phyloP scores from a whole-genome alignment of 352 stramenopile species.

The Pythium aphanidermatum region DNA sequence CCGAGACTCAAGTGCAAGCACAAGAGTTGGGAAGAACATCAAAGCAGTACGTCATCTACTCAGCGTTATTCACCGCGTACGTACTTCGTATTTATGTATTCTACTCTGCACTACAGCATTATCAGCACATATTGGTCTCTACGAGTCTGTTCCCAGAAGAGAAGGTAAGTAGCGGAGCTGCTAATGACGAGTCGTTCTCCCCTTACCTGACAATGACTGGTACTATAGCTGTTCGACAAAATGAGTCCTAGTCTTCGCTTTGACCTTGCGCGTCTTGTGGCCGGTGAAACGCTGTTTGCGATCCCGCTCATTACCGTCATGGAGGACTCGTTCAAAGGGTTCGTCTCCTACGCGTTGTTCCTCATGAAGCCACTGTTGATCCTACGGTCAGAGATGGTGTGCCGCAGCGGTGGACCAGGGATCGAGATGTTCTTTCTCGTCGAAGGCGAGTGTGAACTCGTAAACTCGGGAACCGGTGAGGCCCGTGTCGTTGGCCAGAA shows the following conservation, averaged over 20 bases:
- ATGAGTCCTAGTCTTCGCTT: slow-evolving; percentile 77
- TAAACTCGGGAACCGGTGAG: slow-evolving; percentile 57
- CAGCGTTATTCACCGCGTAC: background rate
- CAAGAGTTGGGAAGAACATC: slow-evolving; percentile 54
- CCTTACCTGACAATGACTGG: background rate
- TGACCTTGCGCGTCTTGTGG: slow-evolving; percentile 71
- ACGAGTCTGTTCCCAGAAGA: slow-evolving; percentile 76
- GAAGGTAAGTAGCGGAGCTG: slow-evolving; percentile 33
- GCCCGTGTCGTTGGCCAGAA: slow-evolving; percentile 63
- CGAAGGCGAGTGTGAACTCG: slow-evolving; percentile 73
- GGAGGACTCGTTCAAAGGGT: slow-evolving; percentile 85
- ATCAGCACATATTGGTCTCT: slow-evolving; percentile 58
- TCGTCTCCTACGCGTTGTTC: slow-evolving; percentile 84
- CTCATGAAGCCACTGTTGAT: slow-evolving; percentile 74
- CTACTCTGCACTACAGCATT: slow-evolving; percentile 36
- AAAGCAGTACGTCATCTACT: slow-evolving; percentile 34
- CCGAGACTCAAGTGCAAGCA: slow-evolving; percentile 48
- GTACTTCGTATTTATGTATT: too few relatives aligned
- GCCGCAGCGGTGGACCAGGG: slow-evolving; percentile 57
- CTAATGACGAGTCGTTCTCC: background rate
- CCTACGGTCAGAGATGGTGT: slow-evolving; percentile 63
- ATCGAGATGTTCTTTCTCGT: slow-evolving; percentile 84
- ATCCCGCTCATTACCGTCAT: slow-evolving; percentile 84
- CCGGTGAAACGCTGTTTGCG: slow-evolving; percentile 63
- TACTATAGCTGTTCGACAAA: slow-evolving; percentile 66